Conservation (phyloP, 768 basidiomycete genomes). For the Mycena kentingensis region DNA sequence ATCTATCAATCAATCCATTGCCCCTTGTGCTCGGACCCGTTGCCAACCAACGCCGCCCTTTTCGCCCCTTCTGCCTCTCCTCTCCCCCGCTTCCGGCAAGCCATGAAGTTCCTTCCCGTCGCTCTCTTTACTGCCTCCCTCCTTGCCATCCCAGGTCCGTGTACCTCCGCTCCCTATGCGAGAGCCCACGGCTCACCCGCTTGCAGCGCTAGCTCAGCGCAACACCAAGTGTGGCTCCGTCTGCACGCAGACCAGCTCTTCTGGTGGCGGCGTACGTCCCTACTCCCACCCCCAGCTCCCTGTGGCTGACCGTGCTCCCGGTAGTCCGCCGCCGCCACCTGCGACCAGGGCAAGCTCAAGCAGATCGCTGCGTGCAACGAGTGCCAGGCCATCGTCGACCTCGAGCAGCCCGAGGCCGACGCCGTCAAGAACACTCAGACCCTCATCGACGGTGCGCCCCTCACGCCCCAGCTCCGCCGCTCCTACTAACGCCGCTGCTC, state of each 20-base stretch:
- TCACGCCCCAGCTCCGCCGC: neutral
- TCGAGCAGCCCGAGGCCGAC: neutral
- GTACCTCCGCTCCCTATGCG: too few species aligned
- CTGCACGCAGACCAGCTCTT: neutral
- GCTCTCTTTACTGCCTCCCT: too few species aligned
- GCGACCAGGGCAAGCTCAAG: neutral
- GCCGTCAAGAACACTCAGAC: neutral
- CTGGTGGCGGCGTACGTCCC: neutral
- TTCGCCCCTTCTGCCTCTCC: too few species aligned
- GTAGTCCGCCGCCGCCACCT: neutral
- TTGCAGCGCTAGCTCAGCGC: neutral
- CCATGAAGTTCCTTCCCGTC: too few species aligned
- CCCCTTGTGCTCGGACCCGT: too few species aligned
- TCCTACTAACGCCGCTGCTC: too few species aligned
- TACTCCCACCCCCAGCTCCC: neutral
- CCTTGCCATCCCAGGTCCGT: too few species aligned
- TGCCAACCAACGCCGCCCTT: too few species aligned
- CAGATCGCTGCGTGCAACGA: slow-evolving; percentile 1
- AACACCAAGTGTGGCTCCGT: neutral
- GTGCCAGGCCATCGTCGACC: neutral
- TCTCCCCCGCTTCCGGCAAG: too few species aligned
- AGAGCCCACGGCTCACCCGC: too few species aligned
- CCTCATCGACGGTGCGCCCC: neutral
- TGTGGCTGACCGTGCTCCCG: neutral
- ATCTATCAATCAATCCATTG: too few species aligned